These are phyloP conservation scores for Nothophaeocryptopus gaeumannii DNA, from an alignment of 2,329 filamentous ascomycete genomes.

Conservation along the genomic window DNA sequence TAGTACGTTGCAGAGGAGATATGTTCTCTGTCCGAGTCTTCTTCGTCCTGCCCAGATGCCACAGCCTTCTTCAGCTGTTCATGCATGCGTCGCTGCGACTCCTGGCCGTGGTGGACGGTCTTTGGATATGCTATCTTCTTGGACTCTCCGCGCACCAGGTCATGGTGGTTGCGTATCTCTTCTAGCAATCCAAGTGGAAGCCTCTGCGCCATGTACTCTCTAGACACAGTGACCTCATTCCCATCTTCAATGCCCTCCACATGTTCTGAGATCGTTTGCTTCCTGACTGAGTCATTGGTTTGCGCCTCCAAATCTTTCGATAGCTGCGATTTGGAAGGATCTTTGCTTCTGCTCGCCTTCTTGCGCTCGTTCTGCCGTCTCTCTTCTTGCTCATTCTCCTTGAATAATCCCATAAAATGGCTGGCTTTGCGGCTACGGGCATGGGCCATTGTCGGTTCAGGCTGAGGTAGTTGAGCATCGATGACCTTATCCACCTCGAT, in stretches of 20 bases:
- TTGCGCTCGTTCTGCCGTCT: slow-evolving; percentile 52
- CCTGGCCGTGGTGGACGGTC: neutral
- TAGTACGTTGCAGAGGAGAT: slow-evolving; percentile 83
- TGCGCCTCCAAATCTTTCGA: slow-evolving; percentile 16
- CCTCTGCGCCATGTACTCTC: slow-evolving; percentile 33
- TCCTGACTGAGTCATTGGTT: slow-evolving; percentile 7
- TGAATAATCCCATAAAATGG: slow-evolving; percentile 64
- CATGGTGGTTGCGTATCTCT: slow-evolving; percentile 56
- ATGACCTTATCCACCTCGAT: slow-evolving; percentile 59
- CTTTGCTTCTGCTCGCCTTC: slow-evolving; percentile 36
- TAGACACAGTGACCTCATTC: slow-evolving; percentile 21
- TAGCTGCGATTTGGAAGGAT: slow-evolving; percentile 13
- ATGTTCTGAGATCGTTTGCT: slow-evolving; percentile 35
- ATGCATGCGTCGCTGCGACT: slow-evolving; percentile 18
- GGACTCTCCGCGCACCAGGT: slow-evolving; percentile 44
- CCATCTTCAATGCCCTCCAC: slow-evolving; percentile 33
- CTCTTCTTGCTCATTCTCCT: slow-evolving; percentile 57
- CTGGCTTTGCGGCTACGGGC: slow-evolving; percentile 64
- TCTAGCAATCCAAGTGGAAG: slow-evolving; percentile 54
- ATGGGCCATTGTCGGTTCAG: slow-evolving; percentile 51
- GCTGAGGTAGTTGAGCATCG: slow-evolving; percentile 60
- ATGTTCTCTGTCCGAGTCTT: slow-evolving; percentile 75
- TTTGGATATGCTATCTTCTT: slow-evolving; percentile 44
- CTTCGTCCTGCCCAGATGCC: slow-evolving; percentile 52
- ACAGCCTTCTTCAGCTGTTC: slow-evolving; percentile 16